phyloP scores from a whole-genome alignment of 2,329 filamentous ascomycete genomes.

The Phoma sp. region DNA sequence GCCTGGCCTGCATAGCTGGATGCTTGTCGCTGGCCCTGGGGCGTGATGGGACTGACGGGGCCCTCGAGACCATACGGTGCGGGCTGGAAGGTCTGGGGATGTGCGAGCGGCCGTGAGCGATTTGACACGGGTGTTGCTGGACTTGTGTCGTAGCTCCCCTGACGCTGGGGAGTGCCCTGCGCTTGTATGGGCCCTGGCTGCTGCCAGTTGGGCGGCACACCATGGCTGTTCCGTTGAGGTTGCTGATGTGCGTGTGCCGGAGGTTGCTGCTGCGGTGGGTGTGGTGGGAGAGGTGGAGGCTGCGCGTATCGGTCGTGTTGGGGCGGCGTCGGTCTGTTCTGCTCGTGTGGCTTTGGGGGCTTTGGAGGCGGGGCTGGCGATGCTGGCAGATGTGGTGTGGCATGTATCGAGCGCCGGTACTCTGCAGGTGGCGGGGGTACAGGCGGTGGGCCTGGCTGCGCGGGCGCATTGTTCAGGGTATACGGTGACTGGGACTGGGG shows the following conservation, averaged over 20 bases:
- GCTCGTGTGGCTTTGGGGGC: conserved; percentile 53
- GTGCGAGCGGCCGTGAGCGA: conserved; percentile 34
- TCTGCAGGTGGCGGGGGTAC: conserved; percentile 76
- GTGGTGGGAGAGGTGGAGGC: conserved; percentile 45
- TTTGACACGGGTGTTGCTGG: conserved; percentile 38
- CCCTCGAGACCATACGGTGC: conserved; percentile 38
- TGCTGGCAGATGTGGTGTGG: conserved; percentile 42
- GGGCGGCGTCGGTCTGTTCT: conserved; percentile 30
- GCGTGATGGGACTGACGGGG: conserved; percentile 47
- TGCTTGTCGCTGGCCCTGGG: conserved; percentile 32
- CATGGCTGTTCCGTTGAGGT: conserved; percentile 28
- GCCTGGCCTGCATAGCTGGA: conserved; percentile 31
- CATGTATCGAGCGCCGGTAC: conserved; percentile 43
- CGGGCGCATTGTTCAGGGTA: conserved; percentile 31
- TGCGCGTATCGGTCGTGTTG: conserved; percentile 37
- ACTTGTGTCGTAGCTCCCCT: conserved; percentile 32
- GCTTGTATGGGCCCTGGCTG: conserved; percentile 20
- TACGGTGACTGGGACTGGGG: conserved; percentile 7
- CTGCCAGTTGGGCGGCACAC: conserved; percentile 18
- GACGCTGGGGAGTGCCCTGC: conserved; percentile 27
- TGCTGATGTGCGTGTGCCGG: conserved; percentile 26
- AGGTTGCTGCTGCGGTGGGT: conserved; percentile 35
- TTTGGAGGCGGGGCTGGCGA: conserved; percentile 54
- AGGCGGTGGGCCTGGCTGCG: conserved; percentile 43
- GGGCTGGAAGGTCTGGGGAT: conserved; percentile 32